Conservation (phyloP, 371 early-diverging fungal genomes). For the Parasitella parasitica region DNA sequence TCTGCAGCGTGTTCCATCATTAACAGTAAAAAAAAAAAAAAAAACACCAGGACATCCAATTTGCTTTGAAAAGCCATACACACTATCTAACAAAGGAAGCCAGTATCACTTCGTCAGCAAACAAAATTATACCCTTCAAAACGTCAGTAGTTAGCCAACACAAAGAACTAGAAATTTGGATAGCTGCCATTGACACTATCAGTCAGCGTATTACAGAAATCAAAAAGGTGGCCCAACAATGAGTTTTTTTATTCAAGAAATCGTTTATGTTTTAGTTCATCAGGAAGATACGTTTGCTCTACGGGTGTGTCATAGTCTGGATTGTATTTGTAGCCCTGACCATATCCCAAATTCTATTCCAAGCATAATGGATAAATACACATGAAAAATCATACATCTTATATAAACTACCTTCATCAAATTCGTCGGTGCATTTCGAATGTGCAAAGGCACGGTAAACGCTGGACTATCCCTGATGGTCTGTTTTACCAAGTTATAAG, state of each 20-base stretch:
- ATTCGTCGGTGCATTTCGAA: slow-evolving; percentile 83
- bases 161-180: slow-evolving; percentile 48
- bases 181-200: slow-evolving; percentile 34
- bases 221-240: slow-evolving; percentile 24
- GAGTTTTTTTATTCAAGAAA: slow-evolving; percentile 49
- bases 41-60: slow-evolving; percentile 39
- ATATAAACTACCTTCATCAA: slow-evolving; percentile 66
- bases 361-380: not conserved
- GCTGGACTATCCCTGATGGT: slow-evolving; percentile 58
- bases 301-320: slow-evolving; percentile 76
- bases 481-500: slow-evolving; percentile 61
- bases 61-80: slow-evolving; percentile 39
- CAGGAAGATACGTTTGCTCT: slow-evolving; percentile 78
- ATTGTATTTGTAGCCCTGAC: slow-evolving; percentile 80
- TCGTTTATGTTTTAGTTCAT: slow-evolving; percentile 49
- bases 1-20: not conserved
- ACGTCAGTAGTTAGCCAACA: slow-evolving; percentile 38
- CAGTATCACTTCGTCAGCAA: slow-evolving; percentile 35
- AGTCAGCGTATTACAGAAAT: slow-evolving; percentile 37
- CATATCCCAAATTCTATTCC: slow-evolving; percentile 68
- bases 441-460: slow-evolving; percentile 83
- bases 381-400: not conserved
- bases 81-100: slow-evolving; percentile 36
- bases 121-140: slow-evolving; percentile 44
- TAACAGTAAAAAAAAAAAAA: too few relatives aligned